Conservation (phyloP, 2,329 filamentous ascomycete species). For the Fusarium praegraminearum region DNA sequence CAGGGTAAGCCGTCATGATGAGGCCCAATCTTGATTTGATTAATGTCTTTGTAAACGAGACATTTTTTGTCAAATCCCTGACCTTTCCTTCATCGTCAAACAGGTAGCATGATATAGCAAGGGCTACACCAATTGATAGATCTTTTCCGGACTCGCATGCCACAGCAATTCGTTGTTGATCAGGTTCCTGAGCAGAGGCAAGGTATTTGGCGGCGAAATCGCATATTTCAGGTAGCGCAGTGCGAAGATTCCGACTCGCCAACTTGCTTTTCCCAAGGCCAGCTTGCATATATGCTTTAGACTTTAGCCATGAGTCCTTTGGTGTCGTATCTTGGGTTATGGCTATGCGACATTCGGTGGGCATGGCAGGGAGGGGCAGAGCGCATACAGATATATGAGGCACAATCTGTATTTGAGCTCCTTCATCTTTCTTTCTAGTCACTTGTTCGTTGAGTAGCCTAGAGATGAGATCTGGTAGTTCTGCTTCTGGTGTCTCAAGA, state of each 20-base stretch:
- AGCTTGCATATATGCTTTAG: constrained; percentile 63
- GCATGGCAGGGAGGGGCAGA: constrained; percentile 45
- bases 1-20: constrained; percentile 82
- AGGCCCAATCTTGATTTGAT: constrained; percentile 84
- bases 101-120: constrained; percentile 81
- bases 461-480: constrained; percentile 65
- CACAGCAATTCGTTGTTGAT: constrained; percentile 61
- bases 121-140: constrained; percentile 79
- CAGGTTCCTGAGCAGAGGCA: not conserved
- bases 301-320: constrained; percentile 56
- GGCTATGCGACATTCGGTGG: constrained; percentile 55
- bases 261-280: constrained; percentile 78
- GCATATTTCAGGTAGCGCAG: constrained; percentile 73
- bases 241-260: constrained; percentile 85
- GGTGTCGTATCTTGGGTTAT: constrained; percentile 59
- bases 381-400: constrained; percentile 54
- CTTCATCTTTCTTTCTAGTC: constrained; percentile 20
- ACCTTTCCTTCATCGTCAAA: constrained; percentile 72
- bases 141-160: constrained; percentile 84
- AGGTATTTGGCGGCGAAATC: constrained; percentile 64
- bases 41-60: constrained; percentile 74
- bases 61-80: constrained; percentile 41
- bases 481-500: constrained; percentile 73
- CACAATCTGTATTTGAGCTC: constrained; percentile 50
- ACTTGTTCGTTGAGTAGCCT: constrained; percentile 55